Evolutionary conservation across 2,329 filamentous ascomycete genomes (phyloP).

Genomic region (Huntiella decipiens): DNA sequence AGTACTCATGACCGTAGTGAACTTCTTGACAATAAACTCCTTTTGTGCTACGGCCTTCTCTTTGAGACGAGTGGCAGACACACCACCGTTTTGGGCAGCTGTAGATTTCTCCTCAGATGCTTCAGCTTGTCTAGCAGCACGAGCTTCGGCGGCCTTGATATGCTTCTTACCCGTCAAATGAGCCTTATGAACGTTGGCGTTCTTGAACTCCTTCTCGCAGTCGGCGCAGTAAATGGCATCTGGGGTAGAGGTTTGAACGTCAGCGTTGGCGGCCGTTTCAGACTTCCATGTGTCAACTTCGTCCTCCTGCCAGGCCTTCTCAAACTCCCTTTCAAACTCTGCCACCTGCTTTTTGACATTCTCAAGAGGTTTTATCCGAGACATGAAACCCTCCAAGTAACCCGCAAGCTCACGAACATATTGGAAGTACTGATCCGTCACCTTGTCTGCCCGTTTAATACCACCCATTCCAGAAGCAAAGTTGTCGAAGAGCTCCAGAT

Average conservation of each 20-base stretch:
- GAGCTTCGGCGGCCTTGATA: constrained; percentile 57
- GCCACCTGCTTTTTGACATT: constrained; percentile 62
- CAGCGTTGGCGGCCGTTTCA: constrained; percentile 26
- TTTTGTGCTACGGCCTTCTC: constrained; percentile 80
- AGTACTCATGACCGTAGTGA: constrained; percentile 66
- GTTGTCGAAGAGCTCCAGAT: constrained; percentile 75
- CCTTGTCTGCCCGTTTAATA: constrained; percentile 63
- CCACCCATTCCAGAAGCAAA: constrained; percentile 58
- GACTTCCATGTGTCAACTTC: constrained; percentile 61
- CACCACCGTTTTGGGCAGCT: constrained; percentile 16
- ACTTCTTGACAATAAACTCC: constrained; percentile 63
- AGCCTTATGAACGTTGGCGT: constrained; percentile 80
- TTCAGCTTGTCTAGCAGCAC: constrained; percentile 28
- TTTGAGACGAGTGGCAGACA: constrained; percentile 44
- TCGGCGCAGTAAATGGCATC: constrained; percentile 76
- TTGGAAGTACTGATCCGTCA: constrained; percentile 80
- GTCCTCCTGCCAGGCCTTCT: constrained; percentile 61
- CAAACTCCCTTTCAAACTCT: constrained; percentile 68
- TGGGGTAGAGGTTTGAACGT: constrained; percentile 10
- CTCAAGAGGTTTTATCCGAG: constrained; percentile 66
- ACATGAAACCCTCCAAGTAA: constrained; percentile 80
- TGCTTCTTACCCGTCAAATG: constrained; percentile 89
- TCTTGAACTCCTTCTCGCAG: constrained; percentile 89
- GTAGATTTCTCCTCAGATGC: constrained; percentile 15
- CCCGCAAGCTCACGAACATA: constrained; percentile 65